phyloP scores from a whole-genome alignment of 306 rosid species.

The Vigna trinervia region DNA sequence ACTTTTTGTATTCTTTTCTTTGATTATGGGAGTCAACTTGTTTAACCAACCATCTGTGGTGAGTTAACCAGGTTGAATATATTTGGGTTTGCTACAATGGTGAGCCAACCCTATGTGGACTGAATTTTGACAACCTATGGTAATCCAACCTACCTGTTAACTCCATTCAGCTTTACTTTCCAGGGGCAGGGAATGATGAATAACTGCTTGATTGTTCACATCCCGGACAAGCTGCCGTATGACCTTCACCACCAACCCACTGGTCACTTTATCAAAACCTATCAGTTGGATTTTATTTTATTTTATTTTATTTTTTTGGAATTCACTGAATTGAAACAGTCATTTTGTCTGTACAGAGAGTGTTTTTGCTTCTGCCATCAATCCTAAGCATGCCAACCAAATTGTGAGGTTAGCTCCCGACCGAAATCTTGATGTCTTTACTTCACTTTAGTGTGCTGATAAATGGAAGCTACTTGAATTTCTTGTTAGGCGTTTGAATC shows the following conservation, averaged over 20 bases:
- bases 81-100: not conserved
- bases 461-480: slow-evolving; percentile 7
- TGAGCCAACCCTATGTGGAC: not conserved
- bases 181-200: slow-evolving; percentile 17
- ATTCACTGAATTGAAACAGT: slow-evolving; percentile 5
- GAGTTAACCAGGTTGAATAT: not conserved
- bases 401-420: slow-evolving; percentile 67
- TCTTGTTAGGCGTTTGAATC: slow-evolving; percentile 68
- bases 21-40: not conserved
- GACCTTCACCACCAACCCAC: slow-evolving; percentile 76
- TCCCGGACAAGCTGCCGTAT: slow-evolving; percentile 66
- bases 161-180: not conserved
- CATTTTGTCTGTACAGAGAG: slow-evolving; percentile 45
- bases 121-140: not conserved
- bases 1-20: not conserved
- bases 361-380: slow-evolving; percentile 67
- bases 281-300: not conserved
- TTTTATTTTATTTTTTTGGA: not conserved
- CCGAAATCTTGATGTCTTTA: not conserved
- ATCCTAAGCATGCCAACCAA: slow-evolving; percentile 75
- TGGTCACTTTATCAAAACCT: slow-evolving; percentile 44
- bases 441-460: slow-evolving; percentile 9
- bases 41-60: too few relatives aligned
- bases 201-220: slow-evolving; percentile 52
- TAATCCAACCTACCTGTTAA: not conserved